Evolutionary conservation across 179 eudicot genomes (phyloP), one percentile per base, ranked within the genome.

Genomic region (Spinacia oleracea): DNA sequence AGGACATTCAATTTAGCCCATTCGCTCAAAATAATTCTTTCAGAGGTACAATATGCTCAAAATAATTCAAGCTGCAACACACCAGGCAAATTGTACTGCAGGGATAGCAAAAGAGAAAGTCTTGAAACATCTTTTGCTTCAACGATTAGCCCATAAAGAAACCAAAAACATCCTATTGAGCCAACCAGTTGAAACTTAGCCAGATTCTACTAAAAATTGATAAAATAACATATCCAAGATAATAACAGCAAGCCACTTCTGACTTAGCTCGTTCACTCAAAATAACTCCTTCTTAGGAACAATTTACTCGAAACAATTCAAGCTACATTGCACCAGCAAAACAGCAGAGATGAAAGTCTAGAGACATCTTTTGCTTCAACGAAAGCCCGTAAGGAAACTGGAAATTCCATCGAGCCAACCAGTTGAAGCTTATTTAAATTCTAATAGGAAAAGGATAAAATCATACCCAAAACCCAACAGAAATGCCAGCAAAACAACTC

Each of bases 131-230:
- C 15, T 77, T 77, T 77, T 21, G 77, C 84, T 81, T 66, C 75
- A 81, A 77, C 56, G 77, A 81, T 77, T 77, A 77, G 80, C 81
- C 40, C 73, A 72, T 31, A 16, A 27, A 77, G 75, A 77, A 72
- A 81, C 73, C 5, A 15, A 9, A 0, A 25, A 0, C 46, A 3
- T 43, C 25, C 34, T 53, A 73, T 65, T 18, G 50, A 55, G 78
- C 77, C 81, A 81, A 77, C 78, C 84, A 67, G 66, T 77, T 72
- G 59, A 77, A 81, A 78, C 84, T 48, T 48, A 12, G 27, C 43
- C 0, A 55, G 15, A 68, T 25, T 40, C 11, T 1, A 2, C 46
- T 6, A 53, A 20, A 0, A 2, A 14, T 5, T 12, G 46, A 45
- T 15, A 38, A 12, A 67, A n/a, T 21, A 21, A 38, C 23, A 64